Base-by-base conservation (phyloP, 2,329 filamentous ascomycete genomes). In the Xylariaceae sp. region DNA sequence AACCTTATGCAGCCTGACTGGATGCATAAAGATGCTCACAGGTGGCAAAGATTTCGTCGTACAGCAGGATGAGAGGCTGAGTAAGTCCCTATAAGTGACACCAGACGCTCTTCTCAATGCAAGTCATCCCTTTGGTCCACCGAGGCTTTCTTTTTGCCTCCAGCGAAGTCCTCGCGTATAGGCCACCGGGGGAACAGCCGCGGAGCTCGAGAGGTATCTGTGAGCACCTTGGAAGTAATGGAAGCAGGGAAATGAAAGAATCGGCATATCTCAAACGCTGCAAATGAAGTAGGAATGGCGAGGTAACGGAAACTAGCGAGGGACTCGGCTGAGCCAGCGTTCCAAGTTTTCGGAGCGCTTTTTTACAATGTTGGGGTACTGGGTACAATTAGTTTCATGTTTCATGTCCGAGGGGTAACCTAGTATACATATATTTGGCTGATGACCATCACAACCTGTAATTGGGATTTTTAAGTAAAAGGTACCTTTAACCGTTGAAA, bases 1-100 rank as follows among this genome's bases (percentile, higher is more conserved):
- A n/a, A n/a, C n/a, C n/a, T n/a, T n/a, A n/a, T n/a, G n/a, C n/a
- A n/a, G n/a, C n/a, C n/a, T n/a, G n/a, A n/a, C n/a, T n/a, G n/a
- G n/a, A n/a, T n/a, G n/a, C n/a, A n/a, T n/a, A n/a, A n/a, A n/a
- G n/a, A n/a, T n/a, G n/a, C n/a, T n/a, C n/a, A n/a, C n/a, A n/a
- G n/a, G 15, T n/a, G 10, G 26, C n/a, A 43, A 30, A 3, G 20
- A 24, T 30, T 4, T 43, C 20, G 24, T 44, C 27, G 32, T 37
- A 50, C 26, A 33, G 27, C 40, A 50, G 41, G 15, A 42, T 41
- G 24, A 37, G 47, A 55, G 47, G 48, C 41, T 32, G 48, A 40
- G 47, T 27, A 24, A 26, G 20, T 39, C 16, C 30, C 30, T 11
- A n/a, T n/a, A n/a, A n/a, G n/a, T n/a, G n/a, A n/a, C n/a, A n/a